Conservation (phyloP, 2,329 filamentous ascomycete genomes). For the Colletotrichum kahawae region DNA sequence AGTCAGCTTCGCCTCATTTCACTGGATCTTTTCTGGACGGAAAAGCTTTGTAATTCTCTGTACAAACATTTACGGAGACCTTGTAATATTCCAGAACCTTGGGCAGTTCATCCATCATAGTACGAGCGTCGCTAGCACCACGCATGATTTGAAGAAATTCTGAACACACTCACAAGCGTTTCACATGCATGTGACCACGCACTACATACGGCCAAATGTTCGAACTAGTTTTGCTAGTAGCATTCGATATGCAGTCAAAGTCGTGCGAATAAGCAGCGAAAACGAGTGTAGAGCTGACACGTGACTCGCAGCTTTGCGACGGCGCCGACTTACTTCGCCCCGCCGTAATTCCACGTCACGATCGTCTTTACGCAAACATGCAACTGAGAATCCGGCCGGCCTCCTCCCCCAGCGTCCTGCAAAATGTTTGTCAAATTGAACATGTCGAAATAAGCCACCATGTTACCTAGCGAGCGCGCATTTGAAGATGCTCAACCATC, state of each 20-base stretch:
- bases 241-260: background rate
- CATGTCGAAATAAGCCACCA: background rate
- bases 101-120: background rate
- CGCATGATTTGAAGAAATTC: background rate
- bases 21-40: background rate
- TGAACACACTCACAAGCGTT: background rate
- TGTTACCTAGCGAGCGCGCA: background rate
- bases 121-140: background rate
- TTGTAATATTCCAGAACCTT: background rate
- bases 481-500: background rate
- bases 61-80: background rate
- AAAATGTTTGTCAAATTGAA: background rate
- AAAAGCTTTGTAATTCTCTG: background rate
- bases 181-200: background rate
- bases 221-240: background rate
- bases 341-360: background rate
- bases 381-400: rapidly evolving
- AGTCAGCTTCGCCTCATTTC: background rate
- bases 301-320: background rate
- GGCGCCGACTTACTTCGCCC: background rate
- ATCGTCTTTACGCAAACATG: background rate
- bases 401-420: background rate
- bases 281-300: background rate
- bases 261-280: background rate
- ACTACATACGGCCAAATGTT: background rate